Conservation (phyloP, 169 alveolate genomes). For the Plasmodium blacklocki region DNA sequence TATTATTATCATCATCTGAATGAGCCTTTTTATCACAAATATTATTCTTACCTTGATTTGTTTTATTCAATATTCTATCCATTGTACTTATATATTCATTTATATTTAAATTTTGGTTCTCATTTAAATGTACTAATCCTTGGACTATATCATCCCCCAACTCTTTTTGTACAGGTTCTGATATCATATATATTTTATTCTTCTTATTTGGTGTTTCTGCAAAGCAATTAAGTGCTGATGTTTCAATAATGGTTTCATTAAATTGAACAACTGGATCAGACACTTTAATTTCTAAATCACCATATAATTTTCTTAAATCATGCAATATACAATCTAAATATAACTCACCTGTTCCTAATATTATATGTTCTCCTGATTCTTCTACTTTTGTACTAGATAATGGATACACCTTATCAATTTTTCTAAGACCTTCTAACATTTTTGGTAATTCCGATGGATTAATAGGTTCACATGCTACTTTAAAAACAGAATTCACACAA, state of each 20-base stretch:
- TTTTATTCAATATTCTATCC: slow-evolving; percentile 11
- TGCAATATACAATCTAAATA: slow-evolving; percentile 98
- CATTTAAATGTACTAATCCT: slow-evolving; percentile 84
- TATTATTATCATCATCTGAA: background rate
- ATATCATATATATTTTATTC: slow-evolving; percentile 93
- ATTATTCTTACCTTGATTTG: background rate
- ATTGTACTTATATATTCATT: slow-evolving; percentile 38
- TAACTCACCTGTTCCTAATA: slow-evolving; percentile 99
- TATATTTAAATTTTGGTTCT: slow-evolving; percentile 17
- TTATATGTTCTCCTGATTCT: slow-evolving; percentile 98
- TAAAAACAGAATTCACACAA: slow-evolving; percentile 80
- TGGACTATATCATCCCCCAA: slow-evolving; percentile 91
- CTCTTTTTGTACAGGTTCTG: slow-evolving; percentile 96
- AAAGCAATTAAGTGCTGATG: slow-evolving; percentile 96
- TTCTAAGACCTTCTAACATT: slow-evolving; percentile 98
- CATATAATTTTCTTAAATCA: slow-evolving; percentile 97
- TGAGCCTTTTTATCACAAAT: background rate
- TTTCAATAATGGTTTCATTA: slow-evolving; percentile 96
- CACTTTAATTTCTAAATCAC: slow-evolving; percentile 98
- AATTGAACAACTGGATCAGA: slow-evolving; percentile 97
- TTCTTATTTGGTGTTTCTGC: slow-evolving; percentile 97
- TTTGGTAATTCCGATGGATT: slow-evolving; percentile 99
- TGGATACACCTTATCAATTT: slow-evolving; percentile 96
- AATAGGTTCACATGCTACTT: slow-evolving; percentile 98
- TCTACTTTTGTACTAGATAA: slow-evolving; percentile 95